Percentiles rank a stretch among this genome's conserved stretches.
These are phyloP conservation scores for Apophysomyces sp. DNA, from an alignment of 371 early-diverging fungal genomes.

Conservation along the genomic window DNA sequence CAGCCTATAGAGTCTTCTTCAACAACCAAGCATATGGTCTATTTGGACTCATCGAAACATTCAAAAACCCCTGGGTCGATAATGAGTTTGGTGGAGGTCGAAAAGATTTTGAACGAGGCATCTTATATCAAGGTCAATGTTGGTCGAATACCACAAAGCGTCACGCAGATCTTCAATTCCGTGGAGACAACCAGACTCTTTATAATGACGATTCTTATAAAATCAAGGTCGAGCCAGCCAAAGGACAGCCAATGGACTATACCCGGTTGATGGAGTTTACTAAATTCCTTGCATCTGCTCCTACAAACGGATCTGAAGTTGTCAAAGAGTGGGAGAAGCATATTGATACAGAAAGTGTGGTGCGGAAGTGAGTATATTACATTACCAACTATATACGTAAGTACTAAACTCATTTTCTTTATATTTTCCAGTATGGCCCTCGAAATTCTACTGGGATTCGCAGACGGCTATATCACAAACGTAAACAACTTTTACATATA, in stretches of 20 bases:
- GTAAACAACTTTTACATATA: slow-evolving; percentile 32
- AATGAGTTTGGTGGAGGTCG: slow-evolving; percentile 13
- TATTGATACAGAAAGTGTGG: slow-evolving; percentile 21
- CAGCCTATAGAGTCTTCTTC: slow-evolving; percentile 13
- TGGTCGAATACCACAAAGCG: background rate
- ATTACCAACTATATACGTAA: background rate
- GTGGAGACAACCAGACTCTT: slow-evolving; percentile 17
- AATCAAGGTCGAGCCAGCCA: slow-evolving; percentile 15
- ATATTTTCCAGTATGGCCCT: slow-evolving; percentile 21
- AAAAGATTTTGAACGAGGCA: slow-evolving; percentile 7
- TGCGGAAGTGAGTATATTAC: slow-evolving; percentile 16
- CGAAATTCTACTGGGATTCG: slow-evolving; percentile 24
- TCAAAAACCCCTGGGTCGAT: slow-evolving; percentile 14
- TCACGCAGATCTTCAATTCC: slow-evolving; percentile 5
- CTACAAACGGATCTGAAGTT: slow-evolving; percentile 13
- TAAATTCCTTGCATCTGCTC: slow-evolving; percentile 16
- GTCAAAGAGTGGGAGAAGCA: slow-evolving; percentile 19
- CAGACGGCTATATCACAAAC: slow-evolving; percentile 25
- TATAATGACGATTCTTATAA: slow-evolving; percentile 17
- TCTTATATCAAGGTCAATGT: slow-evolving; percentile 16
- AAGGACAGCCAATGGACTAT: slow-evolving; percentile 7
- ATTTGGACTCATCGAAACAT: slow-evolving; percentile 17
- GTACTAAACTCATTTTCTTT: background rate
- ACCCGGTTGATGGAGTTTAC: slow-evolving; percentile 18
- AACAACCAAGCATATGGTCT: slow-evolving; percentile 18